Base-by-base conservation (phyloP, 352 stramenopile genomes). In the Phytophthora lateralis region DNA sequence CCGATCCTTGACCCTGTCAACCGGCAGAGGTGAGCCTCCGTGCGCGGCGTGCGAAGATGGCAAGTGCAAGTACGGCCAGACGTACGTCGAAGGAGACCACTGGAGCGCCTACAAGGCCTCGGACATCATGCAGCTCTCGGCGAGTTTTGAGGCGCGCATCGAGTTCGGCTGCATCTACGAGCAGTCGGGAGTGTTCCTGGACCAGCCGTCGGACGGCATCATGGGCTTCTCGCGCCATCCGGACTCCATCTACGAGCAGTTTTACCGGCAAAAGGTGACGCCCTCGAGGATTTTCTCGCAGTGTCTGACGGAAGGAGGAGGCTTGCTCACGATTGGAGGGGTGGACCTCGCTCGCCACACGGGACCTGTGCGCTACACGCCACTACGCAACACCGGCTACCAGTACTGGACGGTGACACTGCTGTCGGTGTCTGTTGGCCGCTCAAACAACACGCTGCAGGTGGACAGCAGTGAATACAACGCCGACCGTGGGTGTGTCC, bases 101-200 rank as follows among this genome's bases (percentile, higher is more conserved):
- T 98, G 93, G 94, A 78, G 78, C 27, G 94, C 93, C 4, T 97
- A 89, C 73, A 95, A 98, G 66, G 76, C 93, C 18, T 64, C 78
- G 14, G 93, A 97, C 59, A 71, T 72, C 9, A 78, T 96, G 63
- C 78, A 63, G 24, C 76, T 92, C 8, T 68, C 73, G 4, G 32
- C 58, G 6, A 55, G 51, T 4, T 73, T 89, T 49, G 55, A 70
- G 14, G 64, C 75, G 5, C 47, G 43, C 3, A 84, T 99, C 37
- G 83, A 91, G 41, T 98, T 99, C 76, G 96, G 95, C n/a, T 99
- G 96, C 79, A 97, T 98, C 71, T 93, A 84, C 32, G 72, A 76
- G 38, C 81, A 98, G 54, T 97, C 83, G 0, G 93, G 93, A 11
- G 78, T 98, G 24, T 98, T 99, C 63, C 86, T 88, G 2, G 80